A percentile compares a stretch with the other conserved stretches of the same genome.
These are phyloP conservation scores for Vicia sativa DNA, from an alignment of 306 rosid genomes.

Conservation along the genomic window DNA sequence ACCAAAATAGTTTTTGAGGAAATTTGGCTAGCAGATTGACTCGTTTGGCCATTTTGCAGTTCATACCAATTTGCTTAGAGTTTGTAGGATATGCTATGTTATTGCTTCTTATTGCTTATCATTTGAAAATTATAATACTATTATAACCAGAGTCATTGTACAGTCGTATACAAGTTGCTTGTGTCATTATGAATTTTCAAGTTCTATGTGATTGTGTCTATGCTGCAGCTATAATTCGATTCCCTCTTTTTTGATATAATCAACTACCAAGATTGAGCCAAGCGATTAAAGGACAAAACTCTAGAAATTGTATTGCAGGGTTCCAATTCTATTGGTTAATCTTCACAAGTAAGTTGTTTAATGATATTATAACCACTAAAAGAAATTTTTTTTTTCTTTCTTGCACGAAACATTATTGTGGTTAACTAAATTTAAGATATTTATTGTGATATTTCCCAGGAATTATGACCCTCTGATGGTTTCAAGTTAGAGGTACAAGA, in stretches of 20 bases:
- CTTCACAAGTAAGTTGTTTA: constrained; percentile 67
- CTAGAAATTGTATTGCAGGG: constrained; percentile 81
- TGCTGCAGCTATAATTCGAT: constrained; percentile 80
- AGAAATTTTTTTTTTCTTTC: background rate
- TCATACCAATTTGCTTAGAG: constrained; percentile 82
- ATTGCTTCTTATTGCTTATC: constrained; percentile 1
- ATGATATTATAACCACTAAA: constrained; percentile 23
- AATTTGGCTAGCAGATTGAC: constrained; percentile 91
- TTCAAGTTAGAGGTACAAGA: constrained; percentile 80
- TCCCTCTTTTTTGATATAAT: constrained; percentile 82
- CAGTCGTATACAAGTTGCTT: constrained; percentile 22
- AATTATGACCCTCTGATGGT: constrained; percentile 90
- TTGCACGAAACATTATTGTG: constrained; percentile 22
- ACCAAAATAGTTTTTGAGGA: too few relatives aligned
- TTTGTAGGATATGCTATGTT: constrained; percentile 61
- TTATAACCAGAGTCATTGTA: background rate
- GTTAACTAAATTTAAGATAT: constrained; percentile 57
- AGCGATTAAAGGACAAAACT: constrained; percentile 66
- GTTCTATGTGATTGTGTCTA: constrained; percentile 28
- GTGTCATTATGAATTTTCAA: constrained; percentile 24
- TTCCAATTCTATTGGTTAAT: constrained; percentile 69
- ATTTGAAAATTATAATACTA: background rate
- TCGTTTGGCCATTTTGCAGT: constrained; percentile 88
- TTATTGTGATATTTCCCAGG: constrained; percentile 75
- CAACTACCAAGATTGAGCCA: constrained; percentile 88